Base-by-base conservation (phyloP, 495 filamentous ascomycete genomes). In the Xylaria sp. region DNA sequence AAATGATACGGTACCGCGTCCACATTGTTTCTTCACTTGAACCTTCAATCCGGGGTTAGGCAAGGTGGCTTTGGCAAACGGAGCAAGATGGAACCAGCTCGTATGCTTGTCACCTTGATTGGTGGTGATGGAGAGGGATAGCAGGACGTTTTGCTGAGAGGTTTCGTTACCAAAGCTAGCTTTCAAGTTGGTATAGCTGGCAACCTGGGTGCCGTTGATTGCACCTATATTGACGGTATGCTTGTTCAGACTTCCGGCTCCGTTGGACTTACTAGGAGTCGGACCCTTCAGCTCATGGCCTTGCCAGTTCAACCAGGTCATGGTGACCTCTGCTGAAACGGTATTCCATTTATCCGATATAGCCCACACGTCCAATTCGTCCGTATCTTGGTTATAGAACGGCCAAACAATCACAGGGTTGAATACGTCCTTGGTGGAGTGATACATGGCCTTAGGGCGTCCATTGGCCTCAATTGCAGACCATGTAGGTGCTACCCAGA, bases 401-500 rank as follows among this genome's bases (percentile, higher is more conserved):
- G 89, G 88, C 17, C 88, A 86, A 44, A 91, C 80, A 64, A 92
- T 89, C 64, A 91, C 80, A 0, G 84, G 83, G 65, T 87, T 78
- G 75, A 89, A 92, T 53, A 90, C 85, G 61, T 92, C 89, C 65
- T 85, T 86, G 1, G 85, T 86, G 0, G 82, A 79, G 50, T 91
- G 88, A 71, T 91, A 89, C 33, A 91, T 80, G 5, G 89, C 83
- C 73, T 92, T 91, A 89, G 89, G 91, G 5, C 90, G 82, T 2
- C 89, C 89, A 70, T 86, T 85, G 62, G 88, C 89, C 78, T 90
- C 89, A 59, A 90, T 88, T 0, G 88, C 81, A 68, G 90, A 88
- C 90, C 90, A 92, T 0, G 89, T 88, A 0, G 90, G 89, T 9
- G 89, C 90, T 74, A 90, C 88, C 90, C 90, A 91, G 73, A 91